Base-by-base conservation (phyloP, 2,329 filamentous ascomycete species). In the Aphanoascus verrucosus region DNA sequence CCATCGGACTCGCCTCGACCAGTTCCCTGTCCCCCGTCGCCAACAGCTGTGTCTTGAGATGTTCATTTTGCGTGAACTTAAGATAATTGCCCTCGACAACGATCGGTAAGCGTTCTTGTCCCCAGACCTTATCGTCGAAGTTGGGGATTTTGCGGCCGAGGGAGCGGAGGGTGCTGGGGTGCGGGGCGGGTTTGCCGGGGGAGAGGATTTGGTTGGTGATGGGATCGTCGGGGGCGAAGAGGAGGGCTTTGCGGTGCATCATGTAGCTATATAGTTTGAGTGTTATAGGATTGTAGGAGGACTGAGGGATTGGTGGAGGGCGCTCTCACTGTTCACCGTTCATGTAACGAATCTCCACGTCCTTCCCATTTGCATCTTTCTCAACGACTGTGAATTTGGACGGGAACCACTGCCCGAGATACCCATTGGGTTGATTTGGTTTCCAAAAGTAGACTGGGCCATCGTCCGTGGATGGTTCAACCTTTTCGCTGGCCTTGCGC, bases 221-320 rank as follows among this genome's bases (percentile, higher is more conserved):
- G 31, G 60, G 53, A 15, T 58, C 56, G 38, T 65, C 60, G 15
- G 58, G 59, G 3, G 60, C 60, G 54, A 69, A 67, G 28, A 67
- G 57, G 5, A 67, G 55, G 7, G 64, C 65, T 58, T 69, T 69
- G 43, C 61, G 63, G 44, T 65, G 65, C 66, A 69, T 69, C 62
- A 69, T 69, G 54, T 57, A 57, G 28, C 55, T 57, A 38, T n/a
- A n/a, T n/a, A n/a, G n/a, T n/a, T n/a, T n/a, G n/a, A n/a, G n/a
- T n/a, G n/a, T n/a, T n/a, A n/a, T 20, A 15, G 38, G 2, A 41
- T 20, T 31, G n/a, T 38, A n/a, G 8, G 17, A 32, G 38, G 12
- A 32, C n/a, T n/a, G n/a, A n/a, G n/a, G 38, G 38, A 8, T 17
- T 15, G 15, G 2, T 20, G 23, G 40, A 51, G 17, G 19, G 8